phyloP scores from a whole-genome alignment of 805 yeast genomes.

The Groenewaldozyma tartarivorans region DNA sequence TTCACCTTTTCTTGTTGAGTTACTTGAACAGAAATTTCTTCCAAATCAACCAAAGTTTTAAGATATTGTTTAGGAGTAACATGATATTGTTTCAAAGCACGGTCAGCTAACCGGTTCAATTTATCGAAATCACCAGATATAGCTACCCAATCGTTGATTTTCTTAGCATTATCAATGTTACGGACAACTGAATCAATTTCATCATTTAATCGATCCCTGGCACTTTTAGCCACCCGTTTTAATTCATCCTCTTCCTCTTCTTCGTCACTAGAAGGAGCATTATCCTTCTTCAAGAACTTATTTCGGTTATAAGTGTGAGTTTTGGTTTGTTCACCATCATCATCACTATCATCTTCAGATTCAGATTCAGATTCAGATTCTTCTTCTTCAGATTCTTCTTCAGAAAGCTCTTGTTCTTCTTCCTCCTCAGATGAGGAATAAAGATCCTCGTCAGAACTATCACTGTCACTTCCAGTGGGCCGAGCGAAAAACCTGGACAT shows the following conservation, averaged over 20 bases:
- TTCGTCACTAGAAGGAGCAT: constrained; percentile 43
- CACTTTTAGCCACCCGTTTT: constrained; percentile 81
- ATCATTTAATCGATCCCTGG: constrained; percentile 84
- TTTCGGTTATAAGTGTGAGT: constrained; percentile 27
- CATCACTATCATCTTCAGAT: constrained; percentile 35
- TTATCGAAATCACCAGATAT: constrained; percentile 70
- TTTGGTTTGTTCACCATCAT: constrained; percentile 27
- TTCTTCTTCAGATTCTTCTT: constrained; percentile 33
- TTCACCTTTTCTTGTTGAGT: constrained; percentile 42
- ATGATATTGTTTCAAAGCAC: constrained; percentile 67
- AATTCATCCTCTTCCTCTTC: constrained; percentile 56
- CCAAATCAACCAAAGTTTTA: constrained; percentile 60
- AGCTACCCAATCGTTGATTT: constrained; percentile 69
- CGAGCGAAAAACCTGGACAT: constrained; percentile 92
- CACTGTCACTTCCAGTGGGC: constrained; percentile 23
- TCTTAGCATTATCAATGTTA: constrained; percentile 57
- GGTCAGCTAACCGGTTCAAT: constrained; percentile 53
- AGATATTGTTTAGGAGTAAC: constrained; percentile 66
- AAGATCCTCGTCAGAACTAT: constrained; percentile 28
- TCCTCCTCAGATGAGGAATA: constrained; percentile 21
- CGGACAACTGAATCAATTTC: constrained; percentile 65
- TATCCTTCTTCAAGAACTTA: constrained; percentile 29
- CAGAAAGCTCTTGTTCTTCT: constrained; percentile 35
- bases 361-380: constrained; percentile 28
- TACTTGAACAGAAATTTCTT: constrained; percentile 50